Percentiles rank a stretch among this genome's conserved stretches.
These are phyloP conservation scores for Xylariales sp. DNA, from an alignment of 2,329 filamentous ascomycete species.

Conservation along the genomic window DNA sequence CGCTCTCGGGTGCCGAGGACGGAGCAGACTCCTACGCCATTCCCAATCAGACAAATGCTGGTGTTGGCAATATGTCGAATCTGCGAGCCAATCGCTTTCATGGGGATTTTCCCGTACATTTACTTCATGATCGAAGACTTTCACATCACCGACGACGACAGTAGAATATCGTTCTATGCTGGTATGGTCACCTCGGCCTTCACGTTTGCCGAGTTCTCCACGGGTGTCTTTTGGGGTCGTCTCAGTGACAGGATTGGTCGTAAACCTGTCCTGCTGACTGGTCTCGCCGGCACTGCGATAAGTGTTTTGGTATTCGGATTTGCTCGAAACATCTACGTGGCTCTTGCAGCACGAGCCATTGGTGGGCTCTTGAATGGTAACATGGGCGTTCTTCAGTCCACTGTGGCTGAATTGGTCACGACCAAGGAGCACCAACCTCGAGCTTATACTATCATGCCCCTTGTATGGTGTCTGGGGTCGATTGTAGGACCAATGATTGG, in stretches of 20 bases:
- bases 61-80: slow-evolving; percentile 76
- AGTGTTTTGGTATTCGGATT: slow-evolving; percentile 95
- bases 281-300: slow-evolving; percentile 83
- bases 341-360: slow-evolving; percentile 80
- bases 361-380: slow-evolving; percentile 94
- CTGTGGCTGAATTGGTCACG: slow-evolving; percentile 88
- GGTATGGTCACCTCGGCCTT: slow-evolving; percentile 96
- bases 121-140: slow-evolving; percentile 97
- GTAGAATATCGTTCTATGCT: slow-evolving; percentile 83
- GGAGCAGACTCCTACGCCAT: slow-evolving; percentile 20
- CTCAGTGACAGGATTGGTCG: slow-evolving; percentile 88
- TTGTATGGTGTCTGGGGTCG: slow-evolving; percentile 95
- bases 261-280: slow-evolving; percentile 85
- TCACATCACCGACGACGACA: slow-evolving; percentile 71
- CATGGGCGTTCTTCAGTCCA: slow-evolving; percentile 92
- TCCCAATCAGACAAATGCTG: slow-evolving; percentile 32
- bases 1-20: slow-evolving; percentile 13
- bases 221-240: slow-evolving; percentile 87
- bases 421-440: slow-evolving; percentile 90
- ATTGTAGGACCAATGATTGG: slow-evolving; percentile 91
- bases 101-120: slow-evolving; percentile 98
- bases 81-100: slow-evolving; percentile 98
- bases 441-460: slow-evolving; percentile 96
- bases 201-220: slow-evolving; percentile 90
- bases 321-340: slow-evolving; percentile 73